A percentile compares a stretch with the other conserved stretches of the same genome.
These are phyloP conservation scores for Brassica nigra DNA, from an alignment of 345 rosid species.

Conservation along the genomic window DNA sequence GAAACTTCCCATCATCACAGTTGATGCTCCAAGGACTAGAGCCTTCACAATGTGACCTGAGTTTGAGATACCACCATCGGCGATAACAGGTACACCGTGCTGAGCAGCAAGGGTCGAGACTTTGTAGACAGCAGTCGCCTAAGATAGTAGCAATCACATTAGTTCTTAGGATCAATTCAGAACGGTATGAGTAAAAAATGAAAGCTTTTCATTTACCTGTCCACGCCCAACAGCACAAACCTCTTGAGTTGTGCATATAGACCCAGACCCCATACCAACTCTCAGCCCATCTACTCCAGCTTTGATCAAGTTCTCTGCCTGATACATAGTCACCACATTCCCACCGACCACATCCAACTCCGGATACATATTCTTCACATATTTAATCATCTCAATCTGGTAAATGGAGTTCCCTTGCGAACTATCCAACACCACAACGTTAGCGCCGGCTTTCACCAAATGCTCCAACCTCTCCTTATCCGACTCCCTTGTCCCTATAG, in stretches of 20 bases:
- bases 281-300: constrained; percentile 84
- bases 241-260: constrained; percentile 94
- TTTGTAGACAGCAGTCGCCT: constrained; percentile 97
- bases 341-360: constrained; percentile 85
- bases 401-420: constrained; percentile 91
- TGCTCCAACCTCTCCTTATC: constrained; percentile 86
- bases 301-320: constrained; percentile 81
- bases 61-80: constrained; percentile 96
- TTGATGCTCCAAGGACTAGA: constrained; percentile 85
- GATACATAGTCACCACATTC: constrained; percentile 82
- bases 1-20: constrained; percentile 97
- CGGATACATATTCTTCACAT: constrained; percentile 64
- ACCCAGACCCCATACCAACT: constrained; percentile 96
- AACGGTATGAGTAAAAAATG: neutral
- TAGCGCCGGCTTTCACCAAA: constrained; percentile 76
- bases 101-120: constrained; percentile 78
- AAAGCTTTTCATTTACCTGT: constrained; percentile 57
- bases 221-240: constrained; percentile 93
- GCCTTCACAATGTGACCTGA: constrained; percentile 96
- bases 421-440: constrained; percentile 81
- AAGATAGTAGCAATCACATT: constrained; percentile 16
- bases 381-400: constrained; percentile 88
- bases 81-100: constrained; percentile 77
- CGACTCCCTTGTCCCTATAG: constrained; percentile 74
- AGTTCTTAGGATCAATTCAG: constrained; percentile 1